Percentiles rank a stretch among this genome's conserved stretches.
Evolutionary conservation across 352 stramenopile species (phyloP).

Genomic region (Globisporangium iwayamae): DNA sequence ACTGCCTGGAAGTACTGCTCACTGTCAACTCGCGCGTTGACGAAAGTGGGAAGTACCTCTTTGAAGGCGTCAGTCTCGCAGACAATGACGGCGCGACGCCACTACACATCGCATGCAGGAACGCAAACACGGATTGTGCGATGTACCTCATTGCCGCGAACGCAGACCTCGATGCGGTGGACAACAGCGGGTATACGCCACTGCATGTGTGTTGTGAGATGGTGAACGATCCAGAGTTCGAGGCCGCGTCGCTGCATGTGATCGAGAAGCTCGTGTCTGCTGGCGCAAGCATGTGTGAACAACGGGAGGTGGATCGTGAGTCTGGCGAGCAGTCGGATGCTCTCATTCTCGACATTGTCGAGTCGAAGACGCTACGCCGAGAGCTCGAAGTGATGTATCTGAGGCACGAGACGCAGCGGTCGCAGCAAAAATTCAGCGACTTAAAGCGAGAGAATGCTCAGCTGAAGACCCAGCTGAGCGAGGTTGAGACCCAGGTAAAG

Average conservation of each 20-base stretch:
- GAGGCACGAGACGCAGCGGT: slow-evolving; percentile 25
- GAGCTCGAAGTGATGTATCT: slow-evolving; percentile 63
- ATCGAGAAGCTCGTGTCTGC: slow-evolving; percentile 10
- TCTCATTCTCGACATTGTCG: slow-evolving; percentile 46
- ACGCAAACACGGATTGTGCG: slow-evolving; percentile 37
- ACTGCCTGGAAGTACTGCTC: slow-evolving; percentile 57
- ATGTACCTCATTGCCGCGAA: slow-evolving; percentile 63
- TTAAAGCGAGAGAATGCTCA: neutral
- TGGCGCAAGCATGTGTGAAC: neutral
- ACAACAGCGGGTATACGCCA: slow-evolving; percentile 28
- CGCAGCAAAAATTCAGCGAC: neutral
- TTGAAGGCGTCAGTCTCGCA: slow-evolving; percentile 43
- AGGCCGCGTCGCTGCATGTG: slow-evolving; percentile 20
- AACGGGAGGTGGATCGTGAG: neutral
- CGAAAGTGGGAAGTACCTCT: slow-evolving; percentile 36
- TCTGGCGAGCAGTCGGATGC: neutral
- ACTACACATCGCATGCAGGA: slow-evolving; percentile 47
- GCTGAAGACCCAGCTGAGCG: neutral
- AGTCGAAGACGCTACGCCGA: slow-evolving; percentile 39
- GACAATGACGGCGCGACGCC: slow-evolving; percentile 55
- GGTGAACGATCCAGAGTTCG: slow-evolving; percentile 32
- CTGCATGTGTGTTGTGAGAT: slow-evolving; percentile 47
- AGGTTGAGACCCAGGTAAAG: slow-evolving; percentile 4
- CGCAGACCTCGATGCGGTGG: slow-evolving; percentile 34
- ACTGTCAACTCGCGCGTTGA: slow-evolving; percentile 45